Evolutionary conservation across 768 basidiomycete species (phyloP).

Genomic region (Punctularia strigosozonata): DNA sequence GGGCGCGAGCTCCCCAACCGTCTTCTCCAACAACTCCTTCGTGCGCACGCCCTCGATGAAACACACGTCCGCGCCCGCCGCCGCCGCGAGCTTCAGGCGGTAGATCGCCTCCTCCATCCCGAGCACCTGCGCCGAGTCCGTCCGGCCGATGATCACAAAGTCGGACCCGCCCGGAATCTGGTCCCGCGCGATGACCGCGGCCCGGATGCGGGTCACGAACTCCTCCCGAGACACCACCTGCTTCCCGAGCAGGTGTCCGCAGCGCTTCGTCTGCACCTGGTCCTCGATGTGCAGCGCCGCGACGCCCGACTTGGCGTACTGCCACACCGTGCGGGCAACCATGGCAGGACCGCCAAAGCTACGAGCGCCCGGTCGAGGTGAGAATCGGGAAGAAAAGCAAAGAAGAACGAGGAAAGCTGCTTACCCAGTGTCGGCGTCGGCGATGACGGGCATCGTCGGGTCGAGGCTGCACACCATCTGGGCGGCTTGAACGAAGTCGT

Average conservation of each 20-base stretch:
- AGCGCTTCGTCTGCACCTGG: constrained; percentile 74
- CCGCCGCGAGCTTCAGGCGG: constrained; percentile 58
- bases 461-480: constrained; percentile 60
- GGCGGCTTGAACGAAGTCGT: constrained; percentile 63
- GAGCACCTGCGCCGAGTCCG: constrained; percentile 67
- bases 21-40: constrained; percentile 47
- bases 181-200: constrained; percentile 68
- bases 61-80: constrained; percentile 68
- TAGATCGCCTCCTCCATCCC: constrained; percentile 68
- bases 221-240: constrained; percentile 74
- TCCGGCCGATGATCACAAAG: constrained; percentile 68
- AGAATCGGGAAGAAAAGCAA: neutral
- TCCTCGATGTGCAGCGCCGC: constrained; percentile 74
- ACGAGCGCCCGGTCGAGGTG: neutral
- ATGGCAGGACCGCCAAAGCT: constrained; percentile 65
- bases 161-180: constrained; percentile 65
- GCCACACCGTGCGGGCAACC: constrained; percentile 64
- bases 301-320: constrained; percentile 58
- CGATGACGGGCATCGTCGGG: constrained; percentile 60
- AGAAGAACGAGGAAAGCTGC: constrained; percentile 5
- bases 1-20: constrained; percentile 56
- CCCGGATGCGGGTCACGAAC: constrained; percentile 61
- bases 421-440: constrained; percentile 72
- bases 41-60: constrained; percentile 75
- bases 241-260: constrained; percentile 71